Conservation (phyloP, 176 grass and related monocot genomes). For the Oryza glaberrima region DNA sequence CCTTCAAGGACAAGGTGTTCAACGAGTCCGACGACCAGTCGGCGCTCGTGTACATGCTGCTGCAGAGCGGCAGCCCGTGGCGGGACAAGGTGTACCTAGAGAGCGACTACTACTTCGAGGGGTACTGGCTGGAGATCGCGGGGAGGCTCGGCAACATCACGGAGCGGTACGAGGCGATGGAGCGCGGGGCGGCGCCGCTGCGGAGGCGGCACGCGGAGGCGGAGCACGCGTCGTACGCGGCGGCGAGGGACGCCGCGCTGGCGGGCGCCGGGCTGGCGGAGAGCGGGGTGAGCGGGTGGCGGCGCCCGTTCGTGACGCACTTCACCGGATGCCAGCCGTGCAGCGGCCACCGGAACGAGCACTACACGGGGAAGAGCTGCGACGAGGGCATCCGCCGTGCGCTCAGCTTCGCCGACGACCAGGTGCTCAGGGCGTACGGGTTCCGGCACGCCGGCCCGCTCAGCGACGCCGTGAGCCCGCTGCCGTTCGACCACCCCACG, state of each 20-base stretch:
- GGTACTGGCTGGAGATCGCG: conserved; percentile 91
- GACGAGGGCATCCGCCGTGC: conserved; percentile 73
- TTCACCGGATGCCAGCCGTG: conserved; percentile 97
- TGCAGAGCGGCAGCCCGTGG: conserved; percentile 55
- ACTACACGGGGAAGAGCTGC: conserved; percentile 70
- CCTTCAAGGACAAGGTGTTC: conserved; percentile 75
- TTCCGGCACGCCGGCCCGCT: conserved; percentile 58
- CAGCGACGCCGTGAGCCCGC: conserved; percentile 51
- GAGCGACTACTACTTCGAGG: conserved; percentile 73
- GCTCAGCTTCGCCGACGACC: conserved; percentile 90
- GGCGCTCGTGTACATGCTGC: conserved; percentile 80
- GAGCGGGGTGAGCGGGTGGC: conserved; percentile 51
- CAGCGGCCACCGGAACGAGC: conserved; percentile 74
- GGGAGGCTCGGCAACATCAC: conserved; percentile 61
- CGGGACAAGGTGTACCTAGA: conserved; percentile 73
- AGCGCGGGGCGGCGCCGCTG: conserved; percentile 43
- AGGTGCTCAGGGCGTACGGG: conserved; percentile 75
- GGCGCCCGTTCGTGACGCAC: conserved; percentile 83
- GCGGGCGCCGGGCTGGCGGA: conserved; percentile 37
- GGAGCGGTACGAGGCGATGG: conserved; percentile 56
- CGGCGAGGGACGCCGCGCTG: conserved; percentile 48
- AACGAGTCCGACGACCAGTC: conserved; percentile 90
- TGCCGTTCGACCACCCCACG: conserved; percentile 74
- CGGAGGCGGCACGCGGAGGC: conserved; percentile 63
- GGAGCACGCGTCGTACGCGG: conserved; percentile 41